Percentiles rank a stretch among this genome's conserved stretches.
Conservation (phyloP, 2,329 filamentous ascomycete species). For the Fusarium camptoceras region DNA sequence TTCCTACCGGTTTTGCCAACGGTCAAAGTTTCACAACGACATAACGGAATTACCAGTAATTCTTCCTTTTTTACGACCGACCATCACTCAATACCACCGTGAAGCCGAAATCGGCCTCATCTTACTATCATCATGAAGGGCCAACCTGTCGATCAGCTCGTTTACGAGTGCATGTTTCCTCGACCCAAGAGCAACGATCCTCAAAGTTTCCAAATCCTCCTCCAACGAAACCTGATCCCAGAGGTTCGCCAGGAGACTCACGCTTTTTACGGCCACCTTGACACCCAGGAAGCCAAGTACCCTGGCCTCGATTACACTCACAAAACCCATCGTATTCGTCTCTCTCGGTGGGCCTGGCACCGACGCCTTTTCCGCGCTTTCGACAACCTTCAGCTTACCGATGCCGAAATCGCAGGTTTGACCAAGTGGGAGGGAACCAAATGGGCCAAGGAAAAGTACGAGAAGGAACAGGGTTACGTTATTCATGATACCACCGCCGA, state of each 20-base stretch:
- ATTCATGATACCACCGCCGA: conserved; percentile 80
- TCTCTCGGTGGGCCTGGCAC: conserved; percentile 82
- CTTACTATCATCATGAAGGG: conserved; percentile 71
- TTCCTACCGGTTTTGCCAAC: conserved; percentile 8
- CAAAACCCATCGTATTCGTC: conserved; percentile 78
- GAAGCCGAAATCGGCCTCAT: conserved; percentile 3
- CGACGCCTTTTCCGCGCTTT: conserved; percentile 81
- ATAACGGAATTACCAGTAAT: background rate
- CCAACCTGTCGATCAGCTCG: conserved; percentile 75
- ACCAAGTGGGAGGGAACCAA: conserved; percentile 87
- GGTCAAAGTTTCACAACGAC: background rate
- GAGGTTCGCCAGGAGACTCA: conserved; percentile 84
- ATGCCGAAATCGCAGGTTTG: conserved; percentile 75
- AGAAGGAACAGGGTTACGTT: conserved; percentile 76
- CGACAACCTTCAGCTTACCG: conserved; percentile 74
- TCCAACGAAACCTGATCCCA: conserved; percentile 77
- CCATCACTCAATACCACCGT: background rate
- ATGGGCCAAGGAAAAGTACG: conserved; percentile 84
- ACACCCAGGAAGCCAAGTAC: conserved; percentile 84
- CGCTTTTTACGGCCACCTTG: conserved; percentile 82
- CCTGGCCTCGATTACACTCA: conserved; percentile 84
- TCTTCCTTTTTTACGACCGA: background rate
- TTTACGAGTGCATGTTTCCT: conserved; percentile 80
- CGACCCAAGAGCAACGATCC: conserved; percentile 75
- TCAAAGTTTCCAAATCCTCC: conserved; percentile 75